Evolutionary conservation across 108 stramenopile species (phyloP).

Genomic region (Skeletonema menzelii): DNA sequence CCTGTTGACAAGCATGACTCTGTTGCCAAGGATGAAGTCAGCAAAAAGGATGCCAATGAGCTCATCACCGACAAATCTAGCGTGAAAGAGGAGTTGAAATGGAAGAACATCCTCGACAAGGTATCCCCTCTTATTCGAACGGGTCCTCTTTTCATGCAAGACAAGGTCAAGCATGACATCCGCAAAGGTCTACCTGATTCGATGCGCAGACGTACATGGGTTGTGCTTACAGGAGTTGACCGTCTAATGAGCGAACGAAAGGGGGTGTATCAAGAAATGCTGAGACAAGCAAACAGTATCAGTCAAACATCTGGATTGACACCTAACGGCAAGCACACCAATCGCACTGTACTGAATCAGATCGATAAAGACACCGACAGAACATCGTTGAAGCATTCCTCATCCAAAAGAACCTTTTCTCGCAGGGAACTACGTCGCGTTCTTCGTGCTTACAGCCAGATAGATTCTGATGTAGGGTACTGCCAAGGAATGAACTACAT

Average conservation of each 20-base stretch:
- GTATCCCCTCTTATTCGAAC: background rate
- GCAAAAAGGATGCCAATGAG: background rate
- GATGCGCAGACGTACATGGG: conserved; percentile 23
- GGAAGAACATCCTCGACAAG: conserved; percentile 32
- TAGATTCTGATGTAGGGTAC: conserved; percentile 90
- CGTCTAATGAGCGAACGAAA: conserved; percentile 12
- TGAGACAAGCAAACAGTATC: conserved; percentile 8
- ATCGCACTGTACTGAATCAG: background rate
- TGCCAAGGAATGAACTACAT: conserved; percentile 98
- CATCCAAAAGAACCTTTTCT: background rate
- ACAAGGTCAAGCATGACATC: conserved; percentile 31
- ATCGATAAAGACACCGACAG: background rate
- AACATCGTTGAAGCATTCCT: background rate
- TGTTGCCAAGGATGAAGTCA: background rate
- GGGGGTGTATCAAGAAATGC: conserved; percentile 16
- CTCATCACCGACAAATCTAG: background rate
- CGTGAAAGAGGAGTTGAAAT: conserved; percentile 3
- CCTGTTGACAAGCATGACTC: background rate
- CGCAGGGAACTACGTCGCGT: conserved; percentile 58
- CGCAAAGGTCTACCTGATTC: conserved; percentile 30
- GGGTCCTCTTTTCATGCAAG: background rate
- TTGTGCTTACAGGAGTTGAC: conserved; percentile 33
- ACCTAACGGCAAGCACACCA: background rate
- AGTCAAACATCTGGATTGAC: background rate
- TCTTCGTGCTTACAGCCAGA: conserved; percentile 75